Base-by-base conservation (phyloP, 306 rosid genomes). In the Cicer chorassanicum region DNA sequence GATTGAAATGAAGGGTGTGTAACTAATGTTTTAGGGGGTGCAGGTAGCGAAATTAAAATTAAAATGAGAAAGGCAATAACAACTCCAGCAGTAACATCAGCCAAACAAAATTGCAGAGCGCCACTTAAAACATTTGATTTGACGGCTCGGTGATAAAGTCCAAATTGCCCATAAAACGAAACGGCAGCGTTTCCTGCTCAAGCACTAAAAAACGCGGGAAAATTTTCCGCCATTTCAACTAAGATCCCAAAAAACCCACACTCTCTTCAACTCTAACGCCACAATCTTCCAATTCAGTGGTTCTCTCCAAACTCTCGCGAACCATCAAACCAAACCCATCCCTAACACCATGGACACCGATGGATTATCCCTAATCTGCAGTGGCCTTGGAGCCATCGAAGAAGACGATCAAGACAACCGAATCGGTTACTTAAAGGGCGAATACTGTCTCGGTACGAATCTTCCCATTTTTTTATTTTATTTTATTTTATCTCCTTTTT, bases 311-410 rank as follows among this genome's bases (percentile, higher is more conserved):
- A 41, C 69, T 53, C 73, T 77, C 46, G 61, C 67, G 18, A 45
- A 15, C 9, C 13, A 51, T 15, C 38, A 15, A 41, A 16, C 51
- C 38, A 15, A 41, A 42, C 70, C 38, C n/a, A 68, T 21, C 75
- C 59, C 29, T 12, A 61, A 21, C 79, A 62, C 21, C 64, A 88
- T 89, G 95, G 96, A 86, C 59, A 81, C 85, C 43, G 95, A 94
- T 57, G 96, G 96, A 38, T 84, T 94, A 66, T 94, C 93, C 8
- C 73, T 73, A 77, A 88, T 88, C 77, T 93, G 97, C 74, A 88
- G 82, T 57, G 94, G 94, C 24, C 82, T 94, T 10, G 97, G 98
- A 50, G 14, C 68, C 63, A 55, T 74, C 11, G 88, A 87, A 54
- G 91, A 88, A 19, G 95, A 94, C 44, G 78, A 78, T 4, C 14